phyloP scores from a whole-genome alignment of 225 moss, liverwort and hornwort genomes.

The Asterella californica region DNA sequence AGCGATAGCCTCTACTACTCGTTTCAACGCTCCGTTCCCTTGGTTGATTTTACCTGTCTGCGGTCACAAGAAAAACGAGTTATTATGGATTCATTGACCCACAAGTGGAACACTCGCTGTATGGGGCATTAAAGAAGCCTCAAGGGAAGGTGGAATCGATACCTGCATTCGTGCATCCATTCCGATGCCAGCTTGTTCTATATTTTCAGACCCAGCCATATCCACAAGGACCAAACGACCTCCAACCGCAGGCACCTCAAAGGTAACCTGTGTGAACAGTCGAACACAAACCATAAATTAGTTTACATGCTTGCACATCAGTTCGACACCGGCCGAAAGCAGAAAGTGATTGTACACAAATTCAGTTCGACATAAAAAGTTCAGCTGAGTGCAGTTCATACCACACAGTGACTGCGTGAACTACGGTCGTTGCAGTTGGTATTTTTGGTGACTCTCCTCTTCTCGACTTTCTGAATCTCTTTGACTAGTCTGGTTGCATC shows the following conservation, averaged over 20 bases:
- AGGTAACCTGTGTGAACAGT: constrained; percentile 64
- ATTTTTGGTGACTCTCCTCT: constrained; percentile 64
- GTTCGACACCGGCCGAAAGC: background rate
- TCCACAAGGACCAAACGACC: constrained; percentile 84
- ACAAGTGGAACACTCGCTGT: background rate
- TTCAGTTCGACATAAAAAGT: no score
- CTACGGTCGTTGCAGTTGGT: constrained; percentile 85
- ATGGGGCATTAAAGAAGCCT: background rate
- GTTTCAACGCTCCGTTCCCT: constrained; percentile 84
- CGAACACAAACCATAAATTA: background rate
- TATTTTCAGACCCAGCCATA: constrained; percentile 95
- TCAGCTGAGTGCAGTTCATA: constrained; percentile 6
- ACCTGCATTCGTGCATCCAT: constrained; percentile 87
- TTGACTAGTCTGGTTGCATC: constrained; percentile 59
- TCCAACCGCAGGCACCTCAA: constrained; percentile 85
- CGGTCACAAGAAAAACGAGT: background rate
- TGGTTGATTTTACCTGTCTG: constrained; percentile 97
- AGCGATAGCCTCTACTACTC: constrained; percentile 94
- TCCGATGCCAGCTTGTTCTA: constrained; percentile 90
- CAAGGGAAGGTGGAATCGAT: background rate
- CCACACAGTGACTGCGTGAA: constrained; percentile 86
- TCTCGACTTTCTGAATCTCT: constrained; percentile 76
- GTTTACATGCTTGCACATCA: background rate
- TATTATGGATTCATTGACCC: background rate
- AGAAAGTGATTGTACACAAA: background rate